Conservation (phyloP, 1,284 basidiomycete species). For the Tilletia setariae region DNA sequence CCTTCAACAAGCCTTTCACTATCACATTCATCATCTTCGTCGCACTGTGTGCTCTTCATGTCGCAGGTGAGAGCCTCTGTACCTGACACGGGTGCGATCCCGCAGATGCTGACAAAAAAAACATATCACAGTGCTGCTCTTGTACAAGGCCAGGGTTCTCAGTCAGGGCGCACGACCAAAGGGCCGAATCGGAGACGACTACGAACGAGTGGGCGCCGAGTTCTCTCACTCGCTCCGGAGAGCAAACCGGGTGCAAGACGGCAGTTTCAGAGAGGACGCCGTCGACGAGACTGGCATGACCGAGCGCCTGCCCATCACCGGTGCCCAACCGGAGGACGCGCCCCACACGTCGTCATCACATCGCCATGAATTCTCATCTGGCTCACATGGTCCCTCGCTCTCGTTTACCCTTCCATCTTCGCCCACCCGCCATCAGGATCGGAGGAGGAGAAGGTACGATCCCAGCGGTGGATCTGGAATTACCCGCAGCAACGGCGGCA, state of each 20-base stretch:
- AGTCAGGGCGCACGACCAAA: background rate
- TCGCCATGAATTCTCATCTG: too few relatives aligned
- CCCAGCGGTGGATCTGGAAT: background rate
- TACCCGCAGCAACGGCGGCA: background rate
- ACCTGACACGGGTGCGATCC: too few relatives aligned
- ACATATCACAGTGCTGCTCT: background rate
- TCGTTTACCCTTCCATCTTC: too few relatives aligned
- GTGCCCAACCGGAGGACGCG: background rate
- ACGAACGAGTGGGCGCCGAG: conserved; percentile 1
- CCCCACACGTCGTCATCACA: too few relatives aligned
- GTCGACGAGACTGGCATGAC: background rate
- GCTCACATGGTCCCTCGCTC: too few relatives aligned
- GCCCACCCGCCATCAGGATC: too few relatives aligned
- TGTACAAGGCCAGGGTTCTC: background rate
- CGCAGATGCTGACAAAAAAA: too few relatives aligned
- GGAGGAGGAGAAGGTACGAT: too few relatives aligned
- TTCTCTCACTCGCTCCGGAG: conserved; percentile 2
- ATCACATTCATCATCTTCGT: conserved; percentile 11
- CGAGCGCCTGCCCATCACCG: background rate
- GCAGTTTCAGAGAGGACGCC: too few relatives aligned
- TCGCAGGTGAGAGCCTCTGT: background rate
- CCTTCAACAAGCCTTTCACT: conserved; percentile 9
- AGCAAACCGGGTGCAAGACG: background rate
- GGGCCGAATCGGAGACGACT: conserved; percentile 4
- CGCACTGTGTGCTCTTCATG: background rate